Base-by-base conservation (phyloP, 192 early-diverging fungal genomes). In the Backusella luteola region DNA sequence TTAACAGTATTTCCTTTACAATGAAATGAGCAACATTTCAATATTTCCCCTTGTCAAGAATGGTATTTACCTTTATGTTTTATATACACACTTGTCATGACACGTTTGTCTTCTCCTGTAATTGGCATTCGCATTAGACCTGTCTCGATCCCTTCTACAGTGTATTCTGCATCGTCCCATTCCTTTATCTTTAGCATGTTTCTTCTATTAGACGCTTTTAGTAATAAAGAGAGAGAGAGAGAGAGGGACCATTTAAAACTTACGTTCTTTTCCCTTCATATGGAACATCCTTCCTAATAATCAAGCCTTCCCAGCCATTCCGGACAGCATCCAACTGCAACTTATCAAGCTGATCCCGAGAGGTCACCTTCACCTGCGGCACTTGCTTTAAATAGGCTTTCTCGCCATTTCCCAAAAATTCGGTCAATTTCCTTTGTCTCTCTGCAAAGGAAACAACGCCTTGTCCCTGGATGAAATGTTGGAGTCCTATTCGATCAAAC, bases 241-340 rank as follows among this genome's bases (percentile, higher is more conserved):
- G 8, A 0, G 9, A 0, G 29, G 1, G 29, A 32, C 32, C 53
- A 39, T 12, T 38, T 32, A 17, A 32, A 5, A 44, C 53, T 66
- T 83, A 87, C 86, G 82, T 86, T 49, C 88, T 71, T 56, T 84
- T 87, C 32, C 88, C 88, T 74, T 88, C 84, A 59, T 87, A 89
- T 7, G 75, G 76, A 12, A 79, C 69, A 80, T 89, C 73, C 69
- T 82, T 85, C 17, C 87, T 69, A 29, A 89, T 34, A 59, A 89
- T 82, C 11, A 89, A 67, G 0, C 88, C 88, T 73, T 89, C 88
- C 88, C 88, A 89, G n/a, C 84, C 87, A 52, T 67, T 79, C 14
- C 71, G 41, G 3, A 80, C 36, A 11, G 77, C 79, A 26, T 53
- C 38, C 17, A 35, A 26, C 7, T 80, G 75, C 59, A 84, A 77